Evolutionary conservation across 2,329 filamentous ascomycete genomes (phyloP).

Genomic region (Lachnellula occidentalis): DNA sequence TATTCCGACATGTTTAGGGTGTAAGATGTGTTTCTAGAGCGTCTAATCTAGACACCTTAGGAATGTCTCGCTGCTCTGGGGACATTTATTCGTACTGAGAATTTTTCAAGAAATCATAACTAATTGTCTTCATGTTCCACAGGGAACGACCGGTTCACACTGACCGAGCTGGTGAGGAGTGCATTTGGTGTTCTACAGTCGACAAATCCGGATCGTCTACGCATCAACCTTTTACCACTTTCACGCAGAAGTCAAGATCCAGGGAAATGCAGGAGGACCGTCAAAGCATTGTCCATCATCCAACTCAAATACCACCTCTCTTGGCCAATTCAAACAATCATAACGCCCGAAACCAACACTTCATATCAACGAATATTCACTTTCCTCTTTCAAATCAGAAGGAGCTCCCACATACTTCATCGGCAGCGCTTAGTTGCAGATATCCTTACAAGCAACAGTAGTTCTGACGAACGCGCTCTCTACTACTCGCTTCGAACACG

Average conservation of each 20-base stretch:
- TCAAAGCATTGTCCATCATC: constrained; percentile 59
- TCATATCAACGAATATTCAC: constrained; percentile 70
- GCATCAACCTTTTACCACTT: constrained; percentile 46
- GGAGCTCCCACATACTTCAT: constrained; percentile 63
- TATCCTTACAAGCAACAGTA: constrained; percentile 34
- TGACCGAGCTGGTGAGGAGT: constrained; percentile 73
- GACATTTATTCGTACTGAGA: too few species aligned
- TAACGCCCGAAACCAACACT: constrained; percentile 57
- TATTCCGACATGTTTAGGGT: too few species aligned
- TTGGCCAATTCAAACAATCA: constrained; percentile 65
- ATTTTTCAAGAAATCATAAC: too few species aligned
- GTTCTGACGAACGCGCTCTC: constrained; percentile 38
- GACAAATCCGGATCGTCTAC: constrained; percentile 57
- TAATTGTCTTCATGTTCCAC: too few species aligned
- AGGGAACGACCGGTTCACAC: constrained; percentile 69
- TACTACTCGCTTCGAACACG: constrained; percentile 61
- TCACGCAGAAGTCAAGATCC: constrained; percentile 37
- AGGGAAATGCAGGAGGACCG: constrained; percentile 48
- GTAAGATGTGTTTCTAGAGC: too few species aligned
- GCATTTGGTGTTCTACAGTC: constrained; percentile 52
- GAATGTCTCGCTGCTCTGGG: too few species aligned
- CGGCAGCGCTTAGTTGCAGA: constrained; percentile 43
- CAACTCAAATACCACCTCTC: constrained; percentile 62
- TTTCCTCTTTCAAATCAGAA: constrained; percentile 70
- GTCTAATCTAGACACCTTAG: too few species aligned